A percentile compares a stretch with the other conserved stretches of the same genome.
Conservation (phyloP, 768 basidiomycete species). For the Pseudohyphozyma bogoriensis region DNA sequence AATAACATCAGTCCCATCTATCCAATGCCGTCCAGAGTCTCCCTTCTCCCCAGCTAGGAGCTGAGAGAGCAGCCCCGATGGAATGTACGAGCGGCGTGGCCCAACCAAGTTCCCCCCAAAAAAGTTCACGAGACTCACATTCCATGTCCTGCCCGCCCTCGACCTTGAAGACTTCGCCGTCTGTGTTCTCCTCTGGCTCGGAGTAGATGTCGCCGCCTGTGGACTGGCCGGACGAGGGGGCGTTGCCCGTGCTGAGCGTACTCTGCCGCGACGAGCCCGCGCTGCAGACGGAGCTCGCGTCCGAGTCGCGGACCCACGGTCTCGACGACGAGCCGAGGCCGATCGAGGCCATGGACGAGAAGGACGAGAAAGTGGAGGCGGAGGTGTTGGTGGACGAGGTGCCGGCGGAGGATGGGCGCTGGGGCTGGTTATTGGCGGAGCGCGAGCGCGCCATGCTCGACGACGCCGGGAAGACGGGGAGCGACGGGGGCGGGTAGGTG, state of each 20-base stretch:
- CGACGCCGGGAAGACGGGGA: no score
- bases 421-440: no score
- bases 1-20: no score
- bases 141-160: not conserved
- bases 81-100: no score
- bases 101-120: not conserved
- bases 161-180: not conserved
- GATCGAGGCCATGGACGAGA: not conserved
- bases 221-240: no score
- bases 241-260: no score
- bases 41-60: not conserved
- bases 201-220: no score
- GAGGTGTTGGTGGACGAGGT: not conserved
- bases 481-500: no score
- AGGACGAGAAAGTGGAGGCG: not conserved
- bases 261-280: not conserved
- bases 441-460: no score
- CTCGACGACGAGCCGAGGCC: not conserved
- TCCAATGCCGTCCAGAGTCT: no score
- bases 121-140: not conserved
- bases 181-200: not conserved
- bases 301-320: not conserved
- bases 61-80: no score
- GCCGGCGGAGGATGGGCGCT: no score
- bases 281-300: not conserved